These are phyloP conservation scores for Cinnamomum micranthum DNA, from an alignment of 164 flowering plant species.

Conservation along the genomic window DNA sequence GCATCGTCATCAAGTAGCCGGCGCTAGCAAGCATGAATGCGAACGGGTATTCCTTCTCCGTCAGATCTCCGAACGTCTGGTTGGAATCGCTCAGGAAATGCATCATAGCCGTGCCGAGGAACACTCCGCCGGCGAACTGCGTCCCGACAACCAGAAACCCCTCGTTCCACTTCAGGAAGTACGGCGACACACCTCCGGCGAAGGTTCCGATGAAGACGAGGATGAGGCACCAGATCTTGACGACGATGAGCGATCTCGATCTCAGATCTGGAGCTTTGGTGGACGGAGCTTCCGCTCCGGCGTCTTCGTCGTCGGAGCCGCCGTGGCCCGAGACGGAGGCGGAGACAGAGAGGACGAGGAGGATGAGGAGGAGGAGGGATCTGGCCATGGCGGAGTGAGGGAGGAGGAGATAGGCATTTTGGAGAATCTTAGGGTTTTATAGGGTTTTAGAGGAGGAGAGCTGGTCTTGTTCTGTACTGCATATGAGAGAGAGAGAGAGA, in stretches of 20 bases:
- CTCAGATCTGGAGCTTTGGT: slow-evolving; percentile 27
- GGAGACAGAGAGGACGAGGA: slow-evolving; percentile 20
- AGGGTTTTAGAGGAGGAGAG: too few relatives aligned
- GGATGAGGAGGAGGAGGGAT: slow-evolving; percentile 19
- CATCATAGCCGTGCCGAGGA: slow-evolving; percentile 70
- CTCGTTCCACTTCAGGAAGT: slow-evolving; percentile 64
- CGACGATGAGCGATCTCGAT: slow-evolving; percentile 43
- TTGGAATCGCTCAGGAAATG: slow-evolving; percentile 67
- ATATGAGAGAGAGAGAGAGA: too few relatives aligned
- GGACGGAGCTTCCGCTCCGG: not conserved
- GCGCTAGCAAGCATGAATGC: slow-evolving; percentile 67
- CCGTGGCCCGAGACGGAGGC: slow-evolving; percentile 26
- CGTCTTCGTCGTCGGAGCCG: slow-evolving; percentile 5
- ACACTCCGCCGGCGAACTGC: slow-evolving; percentile 81
- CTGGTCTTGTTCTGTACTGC: too few relatives aligned
- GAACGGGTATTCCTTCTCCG: slow-evolving; percentile 48
- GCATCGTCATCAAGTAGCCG: slow-evolving; percentile 68
- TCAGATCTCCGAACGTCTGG: slow-evolving; percentile 55
- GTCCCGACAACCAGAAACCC: slow-evolving; percentile 58
- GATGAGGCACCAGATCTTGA: slow-evolving; percentile 57
- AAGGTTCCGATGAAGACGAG: slow-evolving; percentile 53
- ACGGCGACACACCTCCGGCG: slow-evolving; percentile 60
- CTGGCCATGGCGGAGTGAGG: not conserved
- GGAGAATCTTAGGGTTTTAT: not conserved
- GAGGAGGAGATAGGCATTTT: not conserved